Conservation (phyloP, 2,329 filamentous ascomycete species). For the Boeremia lycopersici region DNA sequence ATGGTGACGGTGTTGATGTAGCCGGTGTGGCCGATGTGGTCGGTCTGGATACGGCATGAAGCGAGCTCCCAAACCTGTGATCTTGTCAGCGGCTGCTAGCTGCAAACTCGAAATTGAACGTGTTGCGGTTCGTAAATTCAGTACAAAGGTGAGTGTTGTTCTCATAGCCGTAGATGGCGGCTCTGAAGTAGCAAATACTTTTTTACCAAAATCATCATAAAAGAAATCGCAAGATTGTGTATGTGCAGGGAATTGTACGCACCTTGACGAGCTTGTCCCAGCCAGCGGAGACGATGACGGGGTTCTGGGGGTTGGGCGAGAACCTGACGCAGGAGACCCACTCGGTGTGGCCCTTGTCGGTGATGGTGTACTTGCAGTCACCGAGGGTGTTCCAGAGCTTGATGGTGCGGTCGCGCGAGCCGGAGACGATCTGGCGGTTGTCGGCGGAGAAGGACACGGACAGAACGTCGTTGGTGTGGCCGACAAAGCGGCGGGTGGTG, state of each 20-base stretch:
- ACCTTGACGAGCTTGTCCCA: constrained; percentile 99
- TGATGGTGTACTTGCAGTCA: constrained; percentile 99
- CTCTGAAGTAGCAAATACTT: constrained; percentile 47
- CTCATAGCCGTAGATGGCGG: constrained; percentile 20
- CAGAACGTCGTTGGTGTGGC: constrained; percentile 99
- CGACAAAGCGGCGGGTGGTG: constrained; percentile 97
- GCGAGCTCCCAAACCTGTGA: constrained; percentile 98
- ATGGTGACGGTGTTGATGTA: constrained; percentile 99
- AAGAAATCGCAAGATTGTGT: constrained; percentile 82
- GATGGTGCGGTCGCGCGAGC: constrained; percentile 97
- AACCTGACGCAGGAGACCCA: constrained; percentile 99
- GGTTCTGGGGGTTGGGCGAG: constrained; percentile 99
- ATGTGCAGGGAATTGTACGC: constrained; percentile 53
- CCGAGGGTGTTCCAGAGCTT: constrained; percentile 99
- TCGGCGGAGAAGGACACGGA: constrained; percentile 99
- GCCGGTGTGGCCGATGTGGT: constrained; percentile 99
- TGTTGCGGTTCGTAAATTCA: constrained; percentile 60
- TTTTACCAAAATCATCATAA: constrained; percentile 20
- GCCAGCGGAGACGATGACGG: constrained; percentile 96
- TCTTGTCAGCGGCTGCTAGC: constrained; percentile 3
- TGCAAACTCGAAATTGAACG: constrained; percentile 27
- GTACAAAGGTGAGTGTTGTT: constrained; percentile 54
- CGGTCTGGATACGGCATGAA: constrained; percentile 98
- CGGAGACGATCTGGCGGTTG: constrained; percentile 99
- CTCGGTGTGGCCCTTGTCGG: constrained; percentile 99